Conservation (phyloP, 2,329 filamentous ascomycete genomes). For the Geosmithia flava region DNA sequence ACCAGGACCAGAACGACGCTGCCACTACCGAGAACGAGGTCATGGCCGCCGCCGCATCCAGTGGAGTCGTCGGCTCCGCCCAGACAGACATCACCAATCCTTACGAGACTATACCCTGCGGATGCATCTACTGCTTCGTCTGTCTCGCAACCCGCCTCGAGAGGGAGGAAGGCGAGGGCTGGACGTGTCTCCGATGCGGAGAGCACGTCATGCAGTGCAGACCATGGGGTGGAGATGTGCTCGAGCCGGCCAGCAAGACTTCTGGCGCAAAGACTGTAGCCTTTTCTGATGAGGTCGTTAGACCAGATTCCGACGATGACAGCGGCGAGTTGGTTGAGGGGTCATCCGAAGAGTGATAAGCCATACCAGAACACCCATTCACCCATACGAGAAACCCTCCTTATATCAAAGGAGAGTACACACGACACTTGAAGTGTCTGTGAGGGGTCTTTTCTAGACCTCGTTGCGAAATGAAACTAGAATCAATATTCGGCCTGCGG, state of each 20-base stretch:
- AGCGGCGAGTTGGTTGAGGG: neutral
- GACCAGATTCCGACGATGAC: conserved; percentile 6
- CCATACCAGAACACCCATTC: too few relatives aligned
- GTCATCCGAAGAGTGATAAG: neutral
- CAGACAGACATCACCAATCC: conserved; percentile 94
- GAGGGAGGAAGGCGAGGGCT: conserved; percentile 86
- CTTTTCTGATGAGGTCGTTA: conserved; percentile 42
- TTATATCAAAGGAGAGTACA: too few relatives aligned
- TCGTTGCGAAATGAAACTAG: too few relatives aligned
- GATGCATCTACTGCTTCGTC: conserved; percentile 91
- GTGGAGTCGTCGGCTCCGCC: conserved; percentile 74
- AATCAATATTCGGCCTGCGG: too few relatives aligned
- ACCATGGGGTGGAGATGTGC: conserved; percentile 84
- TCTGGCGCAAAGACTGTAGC: conserved; percentile 44
- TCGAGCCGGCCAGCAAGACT: conserved; percentile 41
- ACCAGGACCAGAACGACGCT: conserved; percentile 75
- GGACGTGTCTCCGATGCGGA: conserved; percentile 82
- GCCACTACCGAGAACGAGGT: conserved; percentile 64
- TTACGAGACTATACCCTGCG: conserved; percentile 81
- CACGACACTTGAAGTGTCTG: too few relatives aligned
- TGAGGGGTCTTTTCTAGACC: too few relatives aligned
- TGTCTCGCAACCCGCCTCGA: conserved; percentile 86
- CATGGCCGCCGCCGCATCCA: conserved; percentile 56
- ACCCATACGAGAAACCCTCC: too few relatives aligned
- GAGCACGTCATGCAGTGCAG: conserved; percentile 72